Evolutionary conservation across 2,329 filamentous ascomycete genomes (phyloP), one percentile per base, ranked within the genome.

Genomic region (Trichoderma koningiopsis): DNA sequence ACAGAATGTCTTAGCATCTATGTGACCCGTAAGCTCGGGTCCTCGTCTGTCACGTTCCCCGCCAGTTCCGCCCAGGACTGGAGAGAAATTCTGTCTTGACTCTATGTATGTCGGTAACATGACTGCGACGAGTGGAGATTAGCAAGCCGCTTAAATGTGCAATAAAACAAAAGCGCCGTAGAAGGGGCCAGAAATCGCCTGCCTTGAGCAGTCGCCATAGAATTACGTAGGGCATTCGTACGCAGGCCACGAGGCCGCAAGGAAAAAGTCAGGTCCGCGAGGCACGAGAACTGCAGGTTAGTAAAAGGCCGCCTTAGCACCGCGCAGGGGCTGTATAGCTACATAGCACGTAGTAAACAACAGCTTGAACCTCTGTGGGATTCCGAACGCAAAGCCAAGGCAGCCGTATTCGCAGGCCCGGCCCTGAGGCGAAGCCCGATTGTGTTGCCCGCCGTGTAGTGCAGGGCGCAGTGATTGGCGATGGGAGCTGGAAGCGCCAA

Each of bases 221-320:
- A 64, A 58, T 69, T 69, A 69, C 68, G 68, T 69, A 57, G 61
- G 47, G 49, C 55, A 66, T 60, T 65, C 57, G 68, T 56, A 63
- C 40, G 53, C 60, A 58, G 60, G 60, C 60, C 67, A 64, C 60
- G 59, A 69, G 67, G 53, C 59, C 60, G n/a, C 40, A 10, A 4
- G 33, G 64, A n/a, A 33, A 56, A 49, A 57, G 52, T 64, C 59
- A 40, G 60, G 52, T 56, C 31, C 43, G n/a, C 43, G 37, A 55
- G 61, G 68, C 61, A 64, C 68, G 61, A 55, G 68, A 60, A 60
- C 68, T 24, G n/a, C 22, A 13, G 27, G 55, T 37, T 52, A 55
- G 55, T 55, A 59, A 59, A 67, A 27, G 52, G 63, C 35, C 55
- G 19, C 53, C 19, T 49, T 59, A 58, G 31, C 40, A 49, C 55